These are phyloP conservation scores for Rostrohypoxylon terebratum DNA, from an alignment of 495 filamentous ascomycete genomes.

Conservation along the genomic window DNA sequence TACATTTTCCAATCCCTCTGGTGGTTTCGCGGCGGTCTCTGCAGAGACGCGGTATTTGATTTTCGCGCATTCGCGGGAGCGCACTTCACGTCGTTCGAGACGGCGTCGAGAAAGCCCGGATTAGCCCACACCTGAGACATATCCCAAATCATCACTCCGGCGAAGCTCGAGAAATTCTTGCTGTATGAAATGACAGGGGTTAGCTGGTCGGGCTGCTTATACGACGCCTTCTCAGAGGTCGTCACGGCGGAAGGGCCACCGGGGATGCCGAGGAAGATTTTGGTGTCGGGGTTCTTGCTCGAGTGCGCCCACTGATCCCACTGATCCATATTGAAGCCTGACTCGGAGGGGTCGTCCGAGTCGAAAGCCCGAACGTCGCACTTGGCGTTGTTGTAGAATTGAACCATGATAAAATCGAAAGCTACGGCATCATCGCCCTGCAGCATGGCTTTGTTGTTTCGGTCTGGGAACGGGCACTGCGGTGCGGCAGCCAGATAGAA, in stretches of 20 bases:
- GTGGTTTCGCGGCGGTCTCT: constrained; percentile 19
- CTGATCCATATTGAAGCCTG: constrained; percentile 72
- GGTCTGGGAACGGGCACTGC: constrained; percentile 66
- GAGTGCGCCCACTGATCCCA: constrained; percentile 80
- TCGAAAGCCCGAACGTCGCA: constrained; percentile 70
- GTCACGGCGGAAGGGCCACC: constrained; percentile 67
- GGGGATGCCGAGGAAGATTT: constrained; percentile 74
- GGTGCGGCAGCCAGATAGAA: constrained; percentile 70
- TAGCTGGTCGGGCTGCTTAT: constrained; percentile 60
- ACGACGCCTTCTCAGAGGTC: constrained; percentile 67
- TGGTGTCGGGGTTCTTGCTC: constrained; percentile 69
- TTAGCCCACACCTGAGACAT: constrained; percentile 70
- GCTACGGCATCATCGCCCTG: constrained; percentile 54
- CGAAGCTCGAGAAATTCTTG: constrained; percentile 68
- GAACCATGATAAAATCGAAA: constrained; percentile 74
- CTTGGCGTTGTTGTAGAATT: constrained; percentile 72
- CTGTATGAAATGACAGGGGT: constrained; percentile 62
- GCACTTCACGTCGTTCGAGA: constrained; percentile 32
- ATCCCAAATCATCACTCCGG: constrained; percentile 81
- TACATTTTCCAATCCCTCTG: constrained; percentile 34
- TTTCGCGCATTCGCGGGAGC: constrained; percentile 9
- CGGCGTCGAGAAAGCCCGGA: constrained; percentile 60
- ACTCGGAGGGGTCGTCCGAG: constrained; percentile 56
- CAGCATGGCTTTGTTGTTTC: constrained; percentile 65
- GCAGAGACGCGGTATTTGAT: constrained; percentile 2